phyloP scores from a whole-genome alignment of 768 basidiomycete species.

The Punctularia strigosozonata region DNA sequence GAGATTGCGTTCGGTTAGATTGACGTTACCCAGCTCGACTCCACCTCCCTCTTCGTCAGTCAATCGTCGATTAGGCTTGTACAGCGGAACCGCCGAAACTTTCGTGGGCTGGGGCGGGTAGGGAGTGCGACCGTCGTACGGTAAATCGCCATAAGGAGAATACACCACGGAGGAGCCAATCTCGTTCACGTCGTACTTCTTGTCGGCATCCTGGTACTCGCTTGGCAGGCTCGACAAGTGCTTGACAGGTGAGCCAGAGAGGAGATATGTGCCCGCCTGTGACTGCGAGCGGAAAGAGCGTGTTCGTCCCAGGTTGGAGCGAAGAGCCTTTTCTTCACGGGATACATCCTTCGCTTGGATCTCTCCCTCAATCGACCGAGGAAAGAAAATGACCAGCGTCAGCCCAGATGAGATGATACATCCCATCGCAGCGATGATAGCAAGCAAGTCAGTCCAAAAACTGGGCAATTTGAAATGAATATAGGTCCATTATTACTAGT shows the following conservation, averaged over 20 bases:
- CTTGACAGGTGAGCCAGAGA: conserved; percentile 1
- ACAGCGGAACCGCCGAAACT: too few relatives aligned
- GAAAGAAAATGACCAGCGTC: conserved; percentile 76
- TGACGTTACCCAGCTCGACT: too few relatives aligned
- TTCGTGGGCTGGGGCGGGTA: too few relatives aligned
- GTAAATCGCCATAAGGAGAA: too few relatives aligned
- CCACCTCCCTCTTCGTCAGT: too few relatives aligned
- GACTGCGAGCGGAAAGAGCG: conserved; percentile 3
- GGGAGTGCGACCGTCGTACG: too few relatives aligned
- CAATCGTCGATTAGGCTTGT: too few relatives aligned
- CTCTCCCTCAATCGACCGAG: conserved; percentile 61
- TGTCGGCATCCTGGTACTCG: conserved; percentile 12
- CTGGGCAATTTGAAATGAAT: conserved; percentile 7
- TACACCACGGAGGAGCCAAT: too few relatives aligned
- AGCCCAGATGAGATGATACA: conserved; percentile 57
- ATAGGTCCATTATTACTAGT: too few relatives aligned
- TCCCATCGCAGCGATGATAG: conserved; percentile 46
- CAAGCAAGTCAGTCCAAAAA: conserved; percentile 42
- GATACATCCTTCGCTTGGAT: conserved; percentile 42
- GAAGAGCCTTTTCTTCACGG: conserved; percentile 1
- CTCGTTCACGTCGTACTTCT: too few relatives aligned
- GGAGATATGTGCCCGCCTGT: not conserved
- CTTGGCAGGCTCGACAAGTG: conserved; percentile 15
- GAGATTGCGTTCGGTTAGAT: too few relatives aligned
- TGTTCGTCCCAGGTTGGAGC: conserved; percentile 1